phyloP scores from a whole-genome alignment of 1,284 basidiomycete species.

The Volvariella volvacea region DNA sequence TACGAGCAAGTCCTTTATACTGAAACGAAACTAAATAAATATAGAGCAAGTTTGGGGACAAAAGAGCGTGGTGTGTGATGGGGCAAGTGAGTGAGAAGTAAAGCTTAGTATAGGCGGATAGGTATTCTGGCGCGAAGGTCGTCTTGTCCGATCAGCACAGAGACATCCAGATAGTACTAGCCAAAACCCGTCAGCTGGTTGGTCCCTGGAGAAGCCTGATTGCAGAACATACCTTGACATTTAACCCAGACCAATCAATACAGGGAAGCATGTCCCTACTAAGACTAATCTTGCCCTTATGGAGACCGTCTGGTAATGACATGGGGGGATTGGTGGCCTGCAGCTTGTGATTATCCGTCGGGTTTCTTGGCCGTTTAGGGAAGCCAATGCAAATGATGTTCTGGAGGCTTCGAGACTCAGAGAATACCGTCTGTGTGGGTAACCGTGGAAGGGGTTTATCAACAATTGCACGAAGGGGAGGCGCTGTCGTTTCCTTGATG shows the following conservation, averaged over 20 bases:
- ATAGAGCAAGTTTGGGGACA: too few relatives aligned
- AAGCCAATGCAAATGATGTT: slow-evolving; percentile 57
- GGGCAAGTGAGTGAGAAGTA: too few relatives aligned
- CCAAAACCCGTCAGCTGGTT: slow-evolving; percentile 9
- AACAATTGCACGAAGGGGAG: not conserved
- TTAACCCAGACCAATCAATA: slow-evolving; percentile 59
- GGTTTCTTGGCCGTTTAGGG: slow-evolving; percentile 54
- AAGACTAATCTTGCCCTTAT: slow-evolving; percentile 48
- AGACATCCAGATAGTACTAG: slow-evolving; percentile 66
- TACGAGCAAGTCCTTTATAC: too few relatives aligned
- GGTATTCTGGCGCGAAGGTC: slow-evolving; percentile 54
- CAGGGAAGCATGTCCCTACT: slow-evolving; percentile 54
- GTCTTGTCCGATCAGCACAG: slow-evolving; percentile 56
- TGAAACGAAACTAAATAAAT: too few relatives aligned
- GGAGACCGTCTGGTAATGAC: slow-evolving; percentile 57
- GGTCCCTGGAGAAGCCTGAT: slow-evolving; percentile 4
- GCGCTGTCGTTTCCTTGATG: not conserved
- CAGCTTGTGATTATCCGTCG: slow-evolving; percentile 27
- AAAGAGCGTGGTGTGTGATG: too few relatives aligned
- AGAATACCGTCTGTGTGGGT: slow-evolving; percentile 34
- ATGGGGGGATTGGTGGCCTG: slow-evolving; percentile 40
- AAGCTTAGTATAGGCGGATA: slow-evolving; percentile 36
- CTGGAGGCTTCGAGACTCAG: slow-evolving; percentile 42
- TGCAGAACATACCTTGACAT: slow-evolving; percentile 46
- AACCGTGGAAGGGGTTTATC: slow-evolving; percentile 42